Evolutionary conservation across 495 filamentous ascomycete species (phyloP).

Genomic region (Lasiosphaeris hirsuta): DNA sequence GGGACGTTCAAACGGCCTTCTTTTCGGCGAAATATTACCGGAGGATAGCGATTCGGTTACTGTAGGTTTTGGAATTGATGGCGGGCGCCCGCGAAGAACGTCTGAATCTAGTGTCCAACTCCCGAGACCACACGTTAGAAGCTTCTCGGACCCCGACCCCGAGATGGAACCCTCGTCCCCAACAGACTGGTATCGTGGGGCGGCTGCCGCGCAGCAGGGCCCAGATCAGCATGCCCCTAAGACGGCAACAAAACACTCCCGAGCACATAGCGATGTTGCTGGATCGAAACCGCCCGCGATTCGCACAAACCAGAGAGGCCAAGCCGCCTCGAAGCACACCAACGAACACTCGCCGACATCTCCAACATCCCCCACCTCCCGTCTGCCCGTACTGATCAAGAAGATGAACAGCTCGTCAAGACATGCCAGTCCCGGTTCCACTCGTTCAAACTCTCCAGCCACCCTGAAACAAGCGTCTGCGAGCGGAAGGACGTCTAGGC

Average conservation of each 20-base stretch:
- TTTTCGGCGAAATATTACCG: conserved; percentile 53
- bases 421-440: conserved; percentile 45
- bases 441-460: conserved; percentile 50
- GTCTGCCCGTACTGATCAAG: conserved; percentile 42
- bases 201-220: conserved; percentile 29
- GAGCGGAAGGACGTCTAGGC: conserved; percentile 40
- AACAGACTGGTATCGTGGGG: conserved; percentile 51
- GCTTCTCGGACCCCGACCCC: conserved; percentile 42
- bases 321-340: conserved; percentile 15
- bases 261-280: conserved; percentile 49
- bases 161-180: conserved; percentile 49
- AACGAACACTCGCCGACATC: conserved; percentile 27
- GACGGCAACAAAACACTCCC: conserved; percentile 37
- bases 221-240: conserved; percentile 27
- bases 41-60: conserved; percentile 37
- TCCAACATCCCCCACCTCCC: conserved; percentile 38
- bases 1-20: conserved; percentile 31
- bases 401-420: conserved; percentile 40
- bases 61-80: conserved; percentile 50
- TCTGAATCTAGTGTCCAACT: conserved; percentile 46
- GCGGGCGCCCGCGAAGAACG: conserved; percentile 35
- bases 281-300: conserved; percentile 34
- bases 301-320: conserved; percentile 24
- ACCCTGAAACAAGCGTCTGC: conserved; percentile 35
- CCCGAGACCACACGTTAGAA: conserved; percentile 36